These are phyloP conservation scores for Euphorbia peplus DNA, from an alignment of 345 rosid species.

Conservation along the genomic window DNA sequence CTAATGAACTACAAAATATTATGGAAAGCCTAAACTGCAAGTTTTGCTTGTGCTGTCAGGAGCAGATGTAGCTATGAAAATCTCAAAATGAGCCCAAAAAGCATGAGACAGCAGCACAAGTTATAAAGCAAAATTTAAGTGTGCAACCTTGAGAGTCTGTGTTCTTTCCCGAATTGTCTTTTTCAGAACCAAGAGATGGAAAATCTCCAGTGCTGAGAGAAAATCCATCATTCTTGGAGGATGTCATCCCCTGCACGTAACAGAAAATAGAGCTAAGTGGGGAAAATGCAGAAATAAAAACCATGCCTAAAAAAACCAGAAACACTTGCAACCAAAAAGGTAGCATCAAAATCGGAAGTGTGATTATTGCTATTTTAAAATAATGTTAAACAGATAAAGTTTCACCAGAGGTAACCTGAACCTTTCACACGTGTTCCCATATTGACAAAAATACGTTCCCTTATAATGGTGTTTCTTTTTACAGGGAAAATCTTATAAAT, in stretches of 20 bases:
- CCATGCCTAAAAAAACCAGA: not conserved
- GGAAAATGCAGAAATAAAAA: constrained; percentile 4
- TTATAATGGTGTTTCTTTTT: no score
- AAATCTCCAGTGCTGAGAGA: constrained; percentile 90
- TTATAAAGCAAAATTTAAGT: constrained; percentile 4
- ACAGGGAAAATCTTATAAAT: no score
- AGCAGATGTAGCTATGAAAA: not conserved
- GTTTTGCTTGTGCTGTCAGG: not conserved
- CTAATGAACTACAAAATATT: not conserved
- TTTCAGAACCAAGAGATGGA: constrained; percentile 92
- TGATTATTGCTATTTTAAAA: not conserved
- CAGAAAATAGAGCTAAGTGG: constrained; percentile 8
- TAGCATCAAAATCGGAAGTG: not conserved
- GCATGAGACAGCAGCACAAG: constrained; percentile 11
- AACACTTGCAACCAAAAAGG: not conserved
- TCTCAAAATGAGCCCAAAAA: constrained; percentile 17
- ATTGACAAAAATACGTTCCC: no score
- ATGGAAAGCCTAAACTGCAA: not conserved
- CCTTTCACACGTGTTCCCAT: not conserved
- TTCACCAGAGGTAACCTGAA: not conserved
- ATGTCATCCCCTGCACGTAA: constrained; percentile 58
- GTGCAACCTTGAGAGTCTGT: constrained; percentile 59
- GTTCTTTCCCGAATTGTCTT: constrained; percentile 52
- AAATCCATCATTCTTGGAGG: constrained; percentile 70
- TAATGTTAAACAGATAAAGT: no score